Base-by-base conservation (phyloP, 495 filamentous ascomycete genomes). In the Tirmania nivea region DNA sequence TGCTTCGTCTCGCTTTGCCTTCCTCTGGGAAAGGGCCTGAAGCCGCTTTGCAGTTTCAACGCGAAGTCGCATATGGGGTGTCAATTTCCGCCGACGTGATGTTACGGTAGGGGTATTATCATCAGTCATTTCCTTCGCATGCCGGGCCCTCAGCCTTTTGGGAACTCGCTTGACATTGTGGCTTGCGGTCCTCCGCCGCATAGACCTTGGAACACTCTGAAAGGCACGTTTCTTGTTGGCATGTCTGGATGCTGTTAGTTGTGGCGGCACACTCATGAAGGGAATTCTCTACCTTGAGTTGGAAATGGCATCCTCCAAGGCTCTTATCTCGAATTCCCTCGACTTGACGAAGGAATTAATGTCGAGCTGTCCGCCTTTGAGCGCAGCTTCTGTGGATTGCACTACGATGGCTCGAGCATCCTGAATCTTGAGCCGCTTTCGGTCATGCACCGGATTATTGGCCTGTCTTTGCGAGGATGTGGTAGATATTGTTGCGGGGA, bases 111-210 rank as follows among this genome's bases (percentile, higher is more conserved):
- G 87, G 0, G 90, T 94, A 55, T 97, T 95, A 61, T 95, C 90
- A 52, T 87, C 84, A 52, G 70, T 69, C 82, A 92, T 89, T 74
- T 97, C 90, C 62, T 73, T 75, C 59, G 69, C 76, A 1, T 84
- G 86, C 60, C 83, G 72, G 25, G 62, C 69, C 54, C 79, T 74
- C 58, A 97, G 68, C 57, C 83, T 70, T 60, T 78, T 83, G 25
- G 90, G 90, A n/a, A 97, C 80, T 52, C 79, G 75, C 68, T 92
- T 93, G 47, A 83, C 81, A 76, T 96, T 94, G 66, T 97, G 90
- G 65, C 86, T 92, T 19, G 87, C 90, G 0, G 90, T 93, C 57
- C 90, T 73, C 53, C 90, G 72, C 49, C 90, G 71, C 75, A 97
- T 68, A 49, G 80, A 77, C 55, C 84, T 76, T 0, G 90, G 90